Conservation (phyloP, 1,284 basidiomycete species). For the Austroboletus sp. region DNA sequence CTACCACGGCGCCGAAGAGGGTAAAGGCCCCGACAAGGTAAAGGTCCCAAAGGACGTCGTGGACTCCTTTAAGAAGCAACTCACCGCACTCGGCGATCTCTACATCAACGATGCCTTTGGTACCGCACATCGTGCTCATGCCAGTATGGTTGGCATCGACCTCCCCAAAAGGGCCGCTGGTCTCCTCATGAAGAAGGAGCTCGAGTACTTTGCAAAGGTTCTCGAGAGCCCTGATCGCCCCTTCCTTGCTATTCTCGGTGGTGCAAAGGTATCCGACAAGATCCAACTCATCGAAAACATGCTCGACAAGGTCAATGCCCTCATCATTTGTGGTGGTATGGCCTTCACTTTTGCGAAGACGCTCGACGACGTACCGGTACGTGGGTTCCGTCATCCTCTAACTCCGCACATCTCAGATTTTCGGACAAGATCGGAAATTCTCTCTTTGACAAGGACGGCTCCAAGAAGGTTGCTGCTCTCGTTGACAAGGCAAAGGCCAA, state of each 20-base stretch:
- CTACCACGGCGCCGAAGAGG: constrained; percentile 98
- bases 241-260: constrained; percentile 97
- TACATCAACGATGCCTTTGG: constrained; percentile 99
- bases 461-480: constrained; percentile 79
- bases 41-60: constrained; percentile 63
- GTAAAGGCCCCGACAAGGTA: constrained; percentile 84
- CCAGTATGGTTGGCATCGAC: constrained; percentile 96
- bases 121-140: constrained; percentile 96
- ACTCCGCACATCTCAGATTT: constrained; percentile 1
- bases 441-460: constrained; percentile 87
- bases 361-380: constrained; percentile 69
- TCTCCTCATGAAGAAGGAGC: constrained; percentile 97
- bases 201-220: constrained; percentile 97
- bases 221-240: constrained; percentile 91
- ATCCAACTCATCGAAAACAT: constrained; percentile 98
- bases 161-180: constrained; percentile 91
- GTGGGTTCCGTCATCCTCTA: constrained; percentile 16
- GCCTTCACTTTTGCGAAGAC: constrained; percentile 99
- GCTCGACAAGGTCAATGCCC: constrained; percentile 95
- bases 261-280: constrained; percentile 98
- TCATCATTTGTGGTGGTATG: constrained; percentile 98
- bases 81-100: constrained; percentile 91
- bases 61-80: constrained; percentile 54
- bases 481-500: constrained; percentile 92
- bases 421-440: constrained; percentile 79